These are phyloP conservation scores for Cicer bijugum DNA, from an alignment of 306 rosid genomes.

Conservation along the genomic window DNA sequence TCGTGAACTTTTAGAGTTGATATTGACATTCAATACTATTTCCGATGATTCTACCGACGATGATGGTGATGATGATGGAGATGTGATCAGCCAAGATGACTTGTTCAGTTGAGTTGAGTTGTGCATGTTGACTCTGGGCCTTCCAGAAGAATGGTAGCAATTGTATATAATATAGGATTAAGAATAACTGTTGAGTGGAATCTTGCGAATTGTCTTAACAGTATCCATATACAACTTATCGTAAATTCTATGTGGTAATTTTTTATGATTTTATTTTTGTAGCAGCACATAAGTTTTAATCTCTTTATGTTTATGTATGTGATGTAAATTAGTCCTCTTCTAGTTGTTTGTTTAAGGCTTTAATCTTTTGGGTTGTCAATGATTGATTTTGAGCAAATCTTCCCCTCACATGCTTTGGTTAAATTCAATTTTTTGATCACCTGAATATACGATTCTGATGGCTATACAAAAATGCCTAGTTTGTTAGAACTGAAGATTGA, in stretches of 20 bases:
- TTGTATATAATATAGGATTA: constrained; percentile 56
- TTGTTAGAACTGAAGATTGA: not conserved
- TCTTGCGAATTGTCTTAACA: constrained; percentile 34
- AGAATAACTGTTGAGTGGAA: constrained; percentile 38
- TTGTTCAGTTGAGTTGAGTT: constrained; percentile 58
- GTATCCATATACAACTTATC: constrained; percentile 20
- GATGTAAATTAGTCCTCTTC: not conserved
- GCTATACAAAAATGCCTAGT: not conserved
- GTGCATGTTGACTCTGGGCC: constrained; percentile 12
- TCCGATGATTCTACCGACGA: constrained; percentile 59
- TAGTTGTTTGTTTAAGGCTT: not conserved
- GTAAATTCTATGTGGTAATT: constrained; percentile 19
- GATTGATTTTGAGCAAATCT: not conserved
- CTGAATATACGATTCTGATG: not conserved
- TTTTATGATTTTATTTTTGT: constrained; percentile 29
- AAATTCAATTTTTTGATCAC: not conserved
- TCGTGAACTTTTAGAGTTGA: constrained; percentile 61
- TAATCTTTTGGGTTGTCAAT: not conserved
- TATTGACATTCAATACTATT: constrained; percentile 58
- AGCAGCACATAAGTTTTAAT: constrained; percentile 27
- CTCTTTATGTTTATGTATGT: constrained; percentile 10
- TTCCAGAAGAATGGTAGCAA: constrained; percentile 45
- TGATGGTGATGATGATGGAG: constrained; percentile 56
- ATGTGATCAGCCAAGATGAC: constrained; percentile 58
- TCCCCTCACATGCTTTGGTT: not conserved